These are phyloP conservation scores for Scenedesmus sp. DNA, from an alignment of 163 green algal species.

Conservation along the genomic window DNA sequence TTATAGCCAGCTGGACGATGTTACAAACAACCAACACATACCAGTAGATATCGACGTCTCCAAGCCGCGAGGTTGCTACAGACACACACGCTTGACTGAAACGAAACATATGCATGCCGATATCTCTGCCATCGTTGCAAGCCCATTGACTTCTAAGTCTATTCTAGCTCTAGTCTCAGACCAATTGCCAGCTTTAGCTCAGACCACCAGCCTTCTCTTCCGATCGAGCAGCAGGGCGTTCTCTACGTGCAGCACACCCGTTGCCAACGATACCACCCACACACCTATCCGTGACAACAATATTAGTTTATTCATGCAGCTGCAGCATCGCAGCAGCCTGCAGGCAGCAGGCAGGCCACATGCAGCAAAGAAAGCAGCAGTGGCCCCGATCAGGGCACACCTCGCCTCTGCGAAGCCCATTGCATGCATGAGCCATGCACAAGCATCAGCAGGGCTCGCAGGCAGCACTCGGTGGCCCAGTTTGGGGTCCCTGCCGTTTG, in stretches of 20 bases:
- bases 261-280: not conserved
- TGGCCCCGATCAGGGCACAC: not conserved
- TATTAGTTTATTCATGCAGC: not conserved
- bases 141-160: not conserved
- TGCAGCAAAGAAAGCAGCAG: not conserved
- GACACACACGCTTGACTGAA: not conserved
- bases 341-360: not conserved
- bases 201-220: not conserved
- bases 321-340: constrained; percentile 25
- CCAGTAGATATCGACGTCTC: not conserved
- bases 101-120: constrained; percentile 6
- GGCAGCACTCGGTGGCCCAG: constrained; percentile 15
- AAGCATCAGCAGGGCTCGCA: not conserved
- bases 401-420: not conserved
- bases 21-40: not conserved
- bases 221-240: not conserved
- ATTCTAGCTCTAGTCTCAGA: not conserved
- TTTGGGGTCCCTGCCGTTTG: not conserved
- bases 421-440: not conserved
- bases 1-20: not conserved
- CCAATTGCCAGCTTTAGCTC: not conserved
- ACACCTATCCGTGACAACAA: not conserved
- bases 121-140: not conserved
- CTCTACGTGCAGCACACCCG: not conserved
- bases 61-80: not conserved